Conservation (phyloP, 2,329 filamentous ascomycete species). For the Chrysosporium keratinophilum region DNA sequence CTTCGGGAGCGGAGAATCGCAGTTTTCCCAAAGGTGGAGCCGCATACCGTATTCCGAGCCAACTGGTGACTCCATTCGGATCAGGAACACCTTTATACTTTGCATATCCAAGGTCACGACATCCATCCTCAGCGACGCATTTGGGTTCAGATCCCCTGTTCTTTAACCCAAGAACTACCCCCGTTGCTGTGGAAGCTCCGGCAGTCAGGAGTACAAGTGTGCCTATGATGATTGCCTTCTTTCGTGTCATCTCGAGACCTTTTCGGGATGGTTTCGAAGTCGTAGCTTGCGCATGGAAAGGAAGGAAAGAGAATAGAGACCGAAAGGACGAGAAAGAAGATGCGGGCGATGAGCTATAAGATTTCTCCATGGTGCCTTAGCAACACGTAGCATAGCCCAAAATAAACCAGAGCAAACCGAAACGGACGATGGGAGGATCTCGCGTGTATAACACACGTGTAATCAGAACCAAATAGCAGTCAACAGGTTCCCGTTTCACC, state of each 20-base stretch:
- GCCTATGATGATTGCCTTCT: not conserved
- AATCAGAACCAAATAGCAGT: not conserved
- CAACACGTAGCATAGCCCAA: not conserved
- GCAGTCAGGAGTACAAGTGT: not conserved
- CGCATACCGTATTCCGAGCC: conserved; percentile 67
- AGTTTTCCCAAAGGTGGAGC: conserved; percentile 55
- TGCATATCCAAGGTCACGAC: conserved; percentile 53
- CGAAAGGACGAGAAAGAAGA: not conserved
- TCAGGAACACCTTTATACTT: conserved; percentile 51
- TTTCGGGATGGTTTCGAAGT: not conserved
- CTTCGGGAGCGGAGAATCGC: conserved; percentile 57
- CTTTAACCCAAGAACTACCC: not conserved
- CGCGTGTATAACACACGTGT: not conserved
- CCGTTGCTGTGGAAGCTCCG: not conserved
- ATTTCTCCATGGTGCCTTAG: not conserved
- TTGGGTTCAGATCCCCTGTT: not conserved
- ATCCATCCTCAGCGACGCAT: not conserved
- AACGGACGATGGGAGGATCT: no score
- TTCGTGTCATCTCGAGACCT: not conserved
- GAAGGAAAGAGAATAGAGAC: not conserved
- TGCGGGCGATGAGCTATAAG: not conserved
- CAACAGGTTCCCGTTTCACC: no score
- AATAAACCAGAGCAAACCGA: not conserved
- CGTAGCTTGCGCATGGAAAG: not conserved
- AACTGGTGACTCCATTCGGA: conserved; percentile 53